Conservation (phyloP, 73 alveolate species). For the Paramecium bursaria region DNA sequence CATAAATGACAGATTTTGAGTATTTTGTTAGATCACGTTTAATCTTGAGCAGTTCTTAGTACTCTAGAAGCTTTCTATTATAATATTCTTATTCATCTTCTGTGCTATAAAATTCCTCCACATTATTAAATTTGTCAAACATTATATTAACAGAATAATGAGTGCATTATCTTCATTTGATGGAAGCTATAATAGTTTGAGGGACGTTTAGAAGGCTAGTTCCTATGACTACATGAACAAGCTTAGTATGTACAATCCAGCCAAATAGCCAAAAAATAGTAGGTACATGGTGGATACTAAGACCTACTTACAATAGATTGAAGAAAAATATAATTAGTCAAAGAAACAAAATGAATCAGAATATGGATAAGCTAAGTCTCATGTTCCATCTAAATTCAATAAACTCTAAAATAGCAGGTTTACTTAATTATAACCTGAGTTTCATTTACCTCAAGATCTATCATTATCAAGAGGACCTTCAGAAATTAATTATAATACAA, state of each 20-base stretch:
- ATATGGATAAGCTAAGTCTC: slow-evolving; percentile 44
- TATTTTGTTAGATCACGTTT: slow-evolving; percentile 3
- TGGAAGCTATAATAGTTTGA: slow-evolving; percentile 35
- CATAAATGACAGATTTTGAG: not conserved
- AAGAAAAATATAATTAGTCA: slow-evolving; percentile 38
- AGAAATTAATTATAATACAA: not conserved
- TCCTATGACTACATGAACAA: slow-evolving; percentile 33
- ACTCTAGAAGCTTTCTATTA: slow-evolving; percentile 5
- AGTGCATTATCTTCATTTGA: slow-evolving; percentile 38
- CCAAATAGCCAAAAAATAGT: slow-evolving; percentile 33
- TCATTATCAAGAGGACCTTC: slow-evolving; percentile 24
- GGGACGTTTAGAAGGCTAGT: slow-evolving; percentile 8
- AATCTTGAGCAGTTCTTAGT: not conserved
- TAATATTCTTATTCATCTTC: slow-evolving; percentile 45
- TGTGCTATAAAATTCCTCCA: slow-evolving; percentile 29
- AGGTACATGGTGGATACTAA: slow-evolving; percentile 34
- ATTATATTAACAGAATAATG: slow-evolving; percentile 22
- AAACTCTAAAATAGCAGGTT: slow-evolving; percentile 1
- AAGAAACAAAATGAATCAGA: slow-evolving; percentile 7
- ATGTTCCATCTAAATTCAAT: slow-evolving; percentile 20
- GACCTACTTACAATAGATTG: slow-evolving; percentile 9
- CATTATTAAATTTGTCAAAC: not conserved
- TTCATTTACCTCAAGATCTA: not conserved
- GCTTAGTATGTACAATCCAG: not conserved
- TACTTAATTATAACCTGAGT: slow-evolving; percentile 9